A percentile compares a stretch with the other conserved stretches of the same genome.
Conservation (phyloP, 2,329 filamentous ascomycete species). For the Thermoascus crustaceus region DNA sequence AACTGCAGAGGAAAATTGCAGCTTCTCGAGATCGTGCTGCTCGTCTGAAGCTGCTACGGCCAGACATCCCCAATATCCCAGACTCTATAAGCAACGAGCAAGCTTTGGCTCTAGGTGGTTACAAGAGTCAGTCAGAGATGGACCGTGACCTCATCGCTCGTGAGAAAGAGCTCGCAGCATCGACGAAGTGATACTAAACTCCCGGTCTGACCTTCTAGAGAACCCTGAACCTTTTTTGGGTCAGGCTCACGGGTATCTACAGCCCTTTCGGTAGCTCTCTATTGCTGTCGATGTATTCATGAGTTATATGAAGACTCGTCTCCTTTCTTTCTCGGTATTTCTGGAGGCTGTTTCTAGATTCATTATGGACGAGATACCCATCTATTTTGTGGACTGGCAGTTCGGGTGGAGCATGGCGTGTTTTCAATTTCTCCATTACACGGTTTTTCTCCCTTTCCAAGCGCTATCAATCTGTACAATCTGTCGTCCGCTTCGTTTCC, state of each 20-base stretch:
- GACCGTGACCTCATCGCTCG: constrained; percentile 20
- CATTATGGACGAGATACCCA: constrained; percentile 15
- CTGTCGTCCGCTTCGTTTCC: no score
- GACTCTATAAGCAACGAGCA: constrained; percentile 20
- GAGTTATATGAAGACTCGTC: no score
- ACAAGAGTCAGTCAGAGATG: constrained; percentile 24
- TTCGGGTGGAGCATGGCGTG: not conserved
- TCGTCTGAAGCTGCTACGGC: constrained; percentile 22
- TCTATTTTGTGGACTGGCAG: constrained; percentile 6
- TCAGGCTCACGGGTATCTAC: no score
- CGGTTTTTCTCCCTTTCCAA: no score
- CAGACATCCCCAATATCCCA: constrained; percentile 21
- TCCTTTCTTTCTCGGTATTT: constrained; percentile 4
- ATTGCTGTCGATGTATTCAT: no score
- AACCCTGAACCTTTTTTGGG: no score
- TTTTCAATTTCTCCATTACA: no score
- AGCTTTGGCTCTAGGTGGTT: constrained; percentile 24
- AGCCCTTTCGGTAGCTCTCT: no score
- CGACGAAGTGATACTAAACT: not conserved
- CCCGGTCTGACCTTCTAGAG: not conserved
- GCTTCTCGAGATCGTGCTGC: constrained; percentile 22
- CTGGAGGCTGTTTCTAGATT: constrained; percentile 5
- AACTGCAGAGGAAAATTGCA: constrained; percentile 19
- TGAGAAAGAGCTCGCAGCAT: constrained; percentile 13
- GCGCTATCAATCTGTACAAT: no score